Conservation (phyloP, 345 rosid species). For the Hirschfeldia incana region DNA sequence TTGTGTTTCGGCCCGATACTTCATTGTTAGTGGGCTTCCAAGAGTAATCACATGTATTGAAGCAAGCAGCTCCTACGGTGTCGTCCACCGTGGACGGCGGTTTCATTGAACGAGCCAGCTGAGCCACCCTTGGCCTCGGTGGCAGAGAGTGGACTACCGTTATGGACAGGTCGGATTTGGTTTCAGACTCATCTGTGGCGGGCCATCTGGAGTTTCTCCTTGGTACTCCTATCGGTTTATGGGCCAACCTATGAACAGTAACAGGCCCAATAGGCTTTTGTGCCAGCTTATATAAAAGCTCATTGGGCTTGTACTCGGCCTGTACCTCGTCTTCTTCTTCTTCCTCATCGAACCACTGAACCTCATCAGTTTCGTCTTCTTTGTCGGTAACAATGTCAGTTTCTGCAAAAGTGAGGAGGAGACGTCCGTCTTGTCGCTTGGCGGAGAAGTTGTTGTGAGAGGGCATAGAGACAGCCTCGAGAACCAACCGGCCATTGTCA, state of each 20-base stretch:
- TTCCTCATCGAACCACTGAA: constrained; percentile 16
- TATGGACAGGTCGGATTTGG: constrained; percentile 25
- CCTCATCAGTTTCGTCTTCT: constrained; percentile 30
- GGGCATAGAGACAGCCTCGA: constrained; percentile 84
- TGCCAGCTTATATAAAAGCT: constrained; percentile 47
- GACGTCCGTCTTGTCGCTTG: constrained; percentile 84
- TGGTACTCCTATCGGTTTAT: constrained; percentile 50
- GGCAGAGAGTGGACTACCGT: constrained; percentile 64
- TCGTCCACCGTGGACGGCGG: constrained; percentile 33
- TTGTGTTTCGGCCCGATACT: constrained; percentile 8
- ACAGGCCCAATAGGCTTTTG: constrained; percentile 48
- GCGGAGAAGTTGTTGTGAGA: constrained; percentile 68
- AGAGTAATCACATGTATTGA: constrained; percentile 64
- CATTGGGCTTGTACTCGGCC: constrained; percentile 40
- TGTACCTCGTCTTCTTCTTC: constrained; percentile 34
- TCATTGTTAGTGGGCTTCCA: constrained; percentile 42
- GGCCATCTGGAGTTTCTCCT: constrained; percentile 60
- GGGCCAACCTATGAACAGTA: constrained; percentile 60
- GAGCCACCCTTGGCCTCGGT: constrained; percentile 48
- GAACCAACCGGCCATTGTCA: constrained; percentile 81
- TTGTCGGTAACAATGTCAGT: not conserved
- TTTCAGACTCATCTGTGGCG: constrained; percentile 17
- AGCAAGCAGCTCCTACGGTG: constrained; percentile 39
- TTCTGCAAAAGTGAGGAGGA: constrained; percentile 65
- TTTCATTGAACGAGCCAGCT: constrained; percentile 40